phyloP scores from a whole-genome alignment of 2,329 filamentous ascomycete genomes.

The Stagonosporopsis tanaceti region DNA sequence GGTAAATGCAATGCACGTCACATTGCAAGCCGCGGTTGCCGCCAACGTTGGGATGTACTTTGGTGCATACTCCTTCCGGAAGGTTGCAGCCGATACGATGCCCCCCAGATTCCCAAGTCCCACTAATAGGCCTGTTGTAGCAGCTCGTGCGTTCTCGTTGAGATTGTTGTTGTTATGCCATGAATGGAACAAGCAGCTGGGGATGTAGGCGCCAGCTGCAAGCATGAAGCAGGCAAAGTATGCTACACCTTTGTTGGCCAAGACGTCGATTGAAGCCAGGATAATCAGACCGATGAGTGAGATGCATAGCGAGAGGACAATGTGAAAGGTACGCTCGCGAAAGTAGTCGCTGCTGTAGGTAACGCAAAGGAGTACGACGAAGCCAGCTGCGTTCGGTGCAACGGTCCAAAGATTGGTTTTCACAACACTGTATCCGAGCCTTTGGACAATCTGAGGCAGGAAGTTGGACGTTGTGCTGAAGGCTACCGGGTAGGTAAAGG shows the following conservation, averaged over 20 bases:
- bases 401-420: no score
- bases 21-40: constrained; percentile 54
- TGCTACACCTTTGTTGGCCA: constrained; percentile 53
- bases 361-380: no score
- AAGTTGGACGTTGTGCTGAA: no score
- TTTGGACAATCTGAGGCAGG: no score
- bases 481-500: no score
- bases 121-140: constrained; percentile 58
- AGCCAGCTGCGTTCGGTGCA: no score
- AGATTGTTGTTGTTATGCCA: constrained; percentile 65
- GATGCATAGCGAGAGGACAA: constrained; percentile 51
- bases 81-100: constrained; percentile 56
- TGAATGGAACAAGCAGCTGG: constrained; percentile 57
- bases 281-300: constrained; percentile 57
- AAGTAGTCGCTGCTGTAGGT: no score
- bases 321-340: constrained; percentile 46
- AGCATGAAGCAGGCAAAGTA: constrained; percentile 63
- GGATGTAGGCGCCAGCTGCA: constrained; percentile 56
- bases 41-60: constrained; percentile 59
- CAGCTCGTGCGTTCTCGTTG: constrained; percentile 59
- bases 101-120: constrained; percentile 60
- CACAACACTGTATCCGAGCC: no score
- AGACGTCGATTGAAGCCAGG: constrained; percentile 54
- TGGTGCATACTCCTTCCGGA: constrained; percentile 59
- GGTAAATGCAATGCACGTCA: constrained; percentile 52